Evolutionary conservation across 1,139 yeast species (phyloP).

Genomic region (Debaryomyces fabryi): DNA sequence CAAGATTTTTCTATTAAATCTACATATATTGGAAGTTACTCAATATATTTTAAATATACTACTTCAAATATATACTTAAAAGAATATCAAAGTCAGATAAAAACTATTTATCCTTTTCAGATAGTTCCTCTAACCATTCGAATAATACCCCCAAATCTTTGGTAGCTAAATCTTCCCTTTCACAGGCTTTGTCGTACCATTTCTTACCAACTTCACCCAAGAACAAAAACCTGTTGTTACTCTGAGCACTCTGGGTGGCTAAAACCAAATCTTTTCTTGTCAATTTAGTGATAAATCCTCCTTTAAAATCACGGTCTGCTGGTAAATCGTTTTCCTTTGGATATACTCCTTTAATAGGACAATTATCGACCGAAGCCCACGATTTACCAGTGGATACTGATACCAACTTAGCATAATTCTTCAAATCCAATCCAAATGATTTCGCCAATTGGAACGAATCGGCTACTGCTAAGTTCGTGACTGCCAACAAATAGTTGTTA

Average conservation of each 20-base stretch:
- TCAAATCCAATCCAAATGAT: conserved; percentile 53
- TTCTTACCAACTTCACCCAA: conserved; percentile 45
- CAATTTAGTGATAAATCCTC: conserved; percentile 58
- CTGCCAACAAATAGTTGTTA: conserved; percentile 60
- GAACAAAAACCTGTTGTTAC: conserved; percentile 36
- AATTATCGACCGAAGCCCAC: conserved; percentile 64
- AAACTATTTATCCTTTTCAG: conserved; percentile 5
- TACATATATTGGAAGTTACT: not conserved
- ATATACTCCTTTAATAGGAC: conserved; percentile 58
- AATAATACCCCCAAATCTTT: conserved; percentile 50
- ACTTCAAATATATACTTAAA: not conserved
- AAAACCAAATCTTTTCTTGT: conserved; percentile 61
- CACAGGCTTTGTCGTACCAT: conserved; percentile 52
- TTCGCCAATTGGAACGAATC: conserved; percentile 64
- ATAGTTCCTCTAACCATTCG: conserved; percentile 41
- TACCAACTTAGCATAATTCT: conserved; percentile 54
- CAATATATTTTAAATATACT: not conserved
- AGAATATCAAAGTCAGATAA: not conserved
- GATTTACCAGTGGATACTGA: conserved; percentile 61
- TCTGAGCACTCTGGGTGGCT: conserved; percentile 53
- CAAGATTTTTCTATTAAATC: not conserved
- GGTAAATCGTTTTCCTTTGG: conserved; percentile 47
- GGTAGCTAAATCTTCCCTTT: conserved; percentile 43
- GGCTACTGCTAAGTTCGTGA: conserved; percentile 61
- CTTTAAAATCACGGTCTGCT: conserved; percentile 49